Base-by-base conservation (phyloP, 2,329 filamentous ascomycete species). In the Xylaria sp. region DNA sequence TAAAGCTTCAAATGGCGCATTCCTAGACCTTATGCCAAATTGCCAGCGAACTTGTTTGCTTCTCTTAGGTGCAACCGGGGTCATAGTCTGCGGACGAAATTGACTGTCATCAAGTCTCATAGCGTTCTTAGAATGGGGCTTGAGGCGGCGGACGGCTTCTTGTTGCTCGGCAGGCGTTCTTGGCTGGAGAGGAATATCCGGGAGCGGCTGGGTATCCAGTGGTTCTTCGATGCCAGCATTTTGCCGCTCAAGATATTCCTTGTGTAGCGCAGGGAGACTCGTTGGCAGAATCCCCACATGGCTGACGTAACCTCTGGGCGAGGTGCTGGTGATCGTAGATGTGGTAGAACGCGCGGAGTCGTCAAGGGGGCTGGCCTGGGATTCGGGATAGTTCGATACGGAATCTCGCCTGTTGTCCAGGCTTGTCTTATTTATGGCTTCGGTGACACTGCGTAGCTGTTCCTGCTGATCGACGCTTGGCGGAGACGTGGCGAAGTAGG, bases 21-120 rank as follows among this genome's bases (percentile, higher is more conserved):
- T 99, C 44, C 94, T 86, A 42, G 91, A 96, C 37, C 94, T 85
- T 57, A 99, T 99, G 52, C 94, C 94, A 69, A 99, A 99, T 71
- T 99, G 94, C 94, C 94, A 99, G 62, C 93, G 91, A 16, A 92
- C 90, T 1, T 89, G 89, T 67, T 90, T 92, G 4, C 80, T 75
- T 71, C 90, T 92, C 76, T 90, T 91, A 2, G 78, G 71, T 2
- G 86, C 84, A 44, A 86, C 81, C 0, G 84, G 84, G 2, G 85
- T 88, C 76, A 88, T 80, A 18, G 80, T 79, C 52, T 85, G 82
- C 2, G 85, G 85, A 37, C 83, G 78, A 60, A 75, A 83, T 68
- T 68, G 82, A 52, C 72, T 80, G 67, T 83, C 87, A 59, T 93
- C 88, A 2, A 91, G 74, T 48, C 86, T 85, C 21, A 89, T 73